phyloP scores from a whole-genome alignment of 2,329 filamentous ascomycete genomes.

The Aspergillus terreus region DNA sequence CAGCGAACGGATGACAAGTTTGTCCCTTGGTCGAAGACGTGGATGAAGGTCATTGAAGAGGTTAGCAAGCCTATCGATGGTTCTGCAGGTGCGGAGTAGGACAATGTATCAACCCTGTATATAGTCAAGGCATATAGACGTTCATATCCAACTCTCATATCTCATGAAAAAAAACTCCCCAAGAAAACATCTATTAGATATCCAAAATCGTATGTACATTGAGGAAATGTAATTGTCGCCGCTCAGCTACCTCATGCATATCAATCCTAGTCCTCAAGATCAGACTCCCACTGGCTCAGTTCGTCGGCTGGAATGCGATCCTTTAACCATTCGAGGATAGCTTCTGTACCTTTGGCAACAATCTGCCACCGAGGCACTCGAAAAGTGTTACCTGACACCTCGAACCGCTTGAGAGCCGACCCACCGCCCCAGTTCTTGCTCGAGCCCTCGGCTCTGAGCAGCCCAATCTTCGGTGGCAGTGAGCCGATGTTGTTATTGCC shows the following conservation, averaged over 20 bases:
- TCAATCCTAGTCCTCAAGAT: constrained; percentile 15
- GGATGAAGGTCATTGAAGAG: constrained; percentile 45
- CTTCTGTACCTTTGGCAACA: constrained; percentile 81
- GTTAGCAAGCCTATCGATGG: constrained; percentile 30
- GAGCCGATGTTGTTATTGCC: constrained; percentile 82
- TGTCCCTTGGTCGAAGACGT: constrained; percentile 67
- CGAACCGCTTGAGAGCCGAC: constrained; percentile 60
- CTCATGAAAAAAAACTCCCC: no score
- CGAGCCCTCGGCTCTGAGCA: constrained; percentile 60
- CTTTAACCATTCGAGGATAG: constrained; percentile 74
- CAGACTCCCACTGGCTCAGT: constrained; percentile 35
- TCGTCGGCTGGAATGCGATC: constrained; percentile 63
- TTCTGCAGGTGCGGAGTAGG: neutral
- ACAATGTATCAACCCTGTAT: neutral
- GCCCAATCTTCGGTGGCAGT: constrained; percentile 74
- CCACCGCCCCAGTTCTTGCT: constrained; percentile 38
- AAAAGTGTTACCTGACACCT: constrained; percentile 83
- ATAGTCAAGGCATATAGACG: constrained; percentile 1
- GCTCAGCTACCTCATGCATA: neutral
- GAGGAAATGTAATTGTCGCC: neutral
- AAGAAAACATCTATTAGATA: neutral
- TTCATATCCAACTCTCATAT: neutral
- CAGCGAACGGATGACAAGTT: constrained; percentile 68
- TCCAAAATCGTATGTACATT: neutral
- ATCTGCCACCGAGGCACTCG: constrained; percentile 80